phyloP scores from a whole-genome alignment of 805 yeast species.

The Scheffersomyces stipitis region DNA sequence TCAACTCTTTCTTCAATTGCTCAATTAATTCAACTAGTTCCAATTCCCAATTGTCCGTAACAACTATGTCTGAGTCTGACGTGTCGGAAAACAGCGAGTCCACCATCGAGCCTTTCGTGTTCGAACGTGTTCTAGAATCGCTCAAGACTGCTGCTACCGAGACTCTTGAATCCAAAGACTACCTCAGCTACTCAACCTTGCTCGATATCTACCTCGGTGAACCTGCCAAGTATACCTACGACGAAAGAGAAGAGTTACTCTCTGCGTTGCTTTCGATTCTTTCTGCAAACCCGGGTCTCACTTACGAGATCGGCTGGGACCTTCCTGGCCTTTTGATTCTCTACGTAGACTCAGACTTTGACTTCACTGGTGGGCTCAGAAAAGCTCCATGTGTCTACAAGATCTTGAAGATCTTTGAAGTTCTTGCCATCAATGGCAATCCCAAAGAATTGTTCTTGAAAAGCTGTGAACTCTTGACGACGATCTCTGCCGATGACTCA shows the following conservation, averaged over 20 bases:
- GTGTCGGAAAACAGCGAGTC: conserved; percentile 8
- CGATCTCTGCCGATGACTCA: conserved; percentile 23
- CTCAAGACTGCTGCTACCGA: conserved; percentile 33
- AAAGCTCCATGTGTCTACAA: conserved; percentile 38
- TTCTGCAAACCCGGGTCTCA: conserved; percentile 44
- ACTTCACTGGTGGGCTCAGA: conserved; percentile 28
- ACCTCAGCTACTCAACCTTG: conserved; percentile 68
- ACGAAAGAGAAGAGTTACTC: conserved; percentile 53
- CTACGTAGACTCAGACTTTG: conserved; percentile 45
- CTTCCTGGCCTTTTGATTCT: conserved; percentile 67
- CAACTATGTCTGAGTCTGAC: conserved; percentile 8
- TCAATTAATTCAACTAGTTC: too few species aligned
- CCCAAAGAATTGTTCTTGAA: conserved; percentile 78
- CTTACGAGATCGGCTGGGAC: conserved; percentile 86
- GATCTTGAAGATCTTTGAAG: conserved; percentile 54
- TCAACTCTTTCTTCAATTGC: too few species aligned
- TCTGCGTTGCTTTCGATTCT: conserved; percentile 45
- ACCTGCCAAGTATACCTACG: conserved; percentile 41
- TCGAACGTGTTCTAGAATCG: conserved; percentile 26
- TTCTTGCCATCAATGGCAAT: conserved; percentile 68
- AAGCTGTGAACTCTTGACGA: conserved; percentile 60
- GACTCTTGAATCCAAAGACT: conserved; percentile 53
- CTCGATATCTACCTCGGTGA: conserved; percentile 59
- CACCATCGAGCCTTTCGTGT: conserved; percentile 21
- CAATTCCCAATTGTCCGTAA: too few species aligned